These are phyloP conservation scores for Rhododendron henanense DNA, from an alignment of 148 eudicot species.

Conservation along the genomic window DNA sequence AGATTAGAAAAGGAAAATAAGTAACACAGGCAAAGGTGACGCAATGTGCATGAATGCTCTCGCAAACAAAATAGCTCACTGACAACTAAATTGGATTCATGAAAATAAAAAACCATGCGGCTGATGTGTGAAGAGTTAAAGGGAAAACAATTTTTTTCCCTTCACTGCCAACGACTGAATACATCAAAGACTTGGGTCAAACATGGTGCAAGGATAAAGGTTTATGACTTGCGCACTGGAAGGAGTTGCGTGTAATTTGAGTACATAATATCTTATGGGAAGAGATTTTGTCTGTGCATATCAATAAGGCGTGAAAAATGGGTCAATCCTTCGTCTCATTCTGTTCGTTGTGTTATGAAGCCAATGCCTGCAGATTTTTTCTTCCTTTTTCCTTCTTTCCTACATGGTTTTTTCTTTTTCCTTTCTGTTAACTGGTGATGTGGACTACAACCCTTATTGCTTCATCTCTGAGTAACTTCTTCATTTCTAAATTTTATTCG, in stretches of 20 bases:
- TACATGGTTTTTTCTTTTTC: background rate
- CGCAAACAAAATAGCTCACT: background rate
- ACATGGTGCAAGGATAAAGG: background rate
- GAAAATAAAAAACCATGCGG: background rate
- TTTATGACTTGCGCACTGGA: background rate
- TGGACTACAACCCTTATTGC: background rate
- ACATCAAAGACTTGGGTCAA: background rate
- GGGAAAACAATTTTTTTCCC: background rate
- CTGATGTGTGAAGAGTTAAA: conserved; percentile 1
- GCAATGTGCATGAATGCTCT: background rate
- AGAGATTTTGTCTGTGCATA: background rate
- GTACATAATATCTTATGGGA: background rate
- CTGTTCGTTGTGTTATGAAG: background rate
- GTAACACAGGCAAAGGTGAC: background rate
- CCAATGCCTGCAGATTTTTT: background rate
- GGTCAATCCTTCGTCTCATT: background rate
- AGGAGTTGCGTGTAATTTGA: background rate
- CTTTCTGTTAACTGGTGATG: background rate
- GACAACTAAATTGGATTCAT: background rate
- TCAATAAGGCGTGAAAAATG: background rate
- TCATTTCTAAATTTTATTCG: background rate
- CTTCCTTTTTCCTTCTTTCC: background rate
- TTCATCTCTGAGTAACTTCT: background rate
- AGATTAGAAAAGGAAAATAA: background rate
- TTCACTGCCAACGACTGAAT: background rate